Conservation (phyloP, 805 yeast genomes). For the Kodamaea hsintzibuensis region DNA sequence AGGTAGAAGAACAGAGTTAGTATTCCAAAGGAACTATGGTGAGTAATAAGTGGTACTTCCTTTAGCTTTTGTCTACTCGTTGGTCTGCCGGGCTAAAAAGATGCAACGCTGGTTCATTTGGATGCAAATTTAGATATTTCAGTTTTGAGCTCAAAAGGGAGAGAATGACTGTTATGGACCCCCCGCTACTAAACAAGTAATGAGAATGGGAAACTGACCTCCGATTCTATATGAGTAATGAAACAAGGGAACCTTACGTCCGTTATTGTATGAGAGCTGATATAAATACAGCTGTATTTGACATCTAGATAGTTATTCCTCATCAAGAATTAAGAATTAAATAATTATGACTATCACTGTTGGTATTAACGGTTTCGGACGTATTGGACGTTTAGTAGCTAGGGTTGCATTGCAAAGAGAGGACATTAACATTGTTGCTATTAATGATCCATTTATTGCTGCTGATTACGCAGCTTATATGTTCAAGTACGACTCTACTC, state of each 20-base stretch:
- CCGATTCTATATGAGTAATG: neutral
- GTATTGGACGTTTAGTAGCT: constrained; percentile 88
- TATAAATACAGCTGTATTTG: neutral
- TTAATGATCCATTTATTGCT: constrained; percentile 89
- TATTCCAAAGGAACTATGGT: no score
- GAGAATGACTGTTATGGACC: neutral
- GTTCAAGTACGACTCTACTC: constrained; percentile 95
- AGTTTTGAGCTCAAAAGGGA: neutral
- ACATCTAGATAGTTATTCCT: neutral
- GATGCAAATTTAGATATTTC: neutral
- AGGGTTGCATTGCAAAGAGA: constrained; percentile 75
- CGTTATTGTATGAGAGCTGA: neutral
- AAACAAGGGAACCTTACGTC: neutral
- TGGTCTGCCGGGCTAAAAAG: neutral
- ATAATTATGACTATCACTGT: constrained; percentile 53
- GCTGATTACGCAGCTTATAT: constrained; percentile 91
- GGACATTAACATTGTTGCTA: constrained; percentile 80
- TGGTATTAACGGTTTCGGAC: constrained; percentile 95
- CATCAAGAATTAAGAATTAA: neutral
- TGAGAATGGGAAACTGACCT: neutral
- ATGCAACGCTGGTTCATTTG: neutral
- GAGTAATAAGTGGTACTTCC: neutral
- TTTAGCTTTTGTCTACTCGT: neutral
- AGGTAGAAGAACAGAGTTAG: no score
- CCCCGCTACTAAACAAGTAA: no score